These are phyloP conservation scores for Gaeumannomyces tritici DNA, from an alignment of 2,329 filamentous ascomycete genomes.

Conservation along the genomic window DNA sequence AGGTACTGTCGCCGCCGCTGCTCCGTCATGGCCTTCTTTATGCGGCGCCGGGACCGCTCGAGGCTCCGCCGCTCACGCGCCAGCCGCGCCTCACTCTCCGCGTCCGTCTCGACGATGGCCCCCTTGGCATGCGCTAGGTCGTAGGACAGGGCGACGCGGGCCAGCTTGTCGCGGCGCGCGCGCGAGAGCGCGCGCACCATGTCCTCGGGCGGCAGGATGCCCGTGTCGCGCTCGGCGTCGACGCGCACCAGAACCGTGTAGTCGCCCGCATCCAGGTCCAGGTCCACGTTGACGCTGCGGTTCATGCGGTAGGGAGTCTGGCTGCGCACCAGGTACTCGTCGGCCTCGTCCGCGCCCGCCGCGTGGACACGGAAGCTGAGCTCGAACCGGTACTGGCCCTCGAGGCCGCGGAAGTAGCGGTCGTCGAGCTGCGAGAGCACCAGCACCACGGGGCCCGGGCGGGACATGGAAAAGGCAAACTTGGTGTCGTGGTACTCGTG, in stretches of 20 bases:
- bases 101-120: conserved; percentile 36
- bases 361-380: conserved; percentile 29
- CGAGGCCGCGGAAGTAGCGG: conserved; percentile 51
- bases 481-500: conserved; percentile 50
- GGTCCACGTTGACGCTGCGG: conserved; percentile 44
- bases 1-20: conserved; percentile 23
- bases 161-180: conserved; percentile 46
- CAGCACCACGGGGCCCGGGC: conserved; percentile 47
- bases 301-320: conserved; percentile 50
- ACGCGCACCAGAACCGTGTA: conserved; percentile 50
- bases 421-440: conserved; percentile 53
- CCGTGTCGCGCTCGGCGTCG: conserved; percentile 35
- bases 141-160: conserved; percentile 47
- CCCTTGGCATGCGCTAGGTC: conserved; percentile 52
- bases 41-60: conserved; percentile 39
- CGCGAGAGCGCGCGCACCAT: conserved; percentile 43
- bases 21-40: conserved; percentile 31
- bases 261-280: conserved; percentile 45
- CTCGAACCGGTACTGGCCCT: conserved; percentile 45
- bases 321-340: conserved; percentile 51
- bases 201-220: conserved; percentile 38
- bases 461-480: conserved; percentile 46
- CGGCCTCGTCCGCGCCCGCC: conserved; percentile 31
- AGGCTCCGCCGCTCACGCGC: conserved; percentile 33
- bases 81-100: conserved; percentile 35